A percentile compares a stretch with the other conserved stretches of the same genome.
These are phyloP conservation scores for Leccinum rimulosum DNA, from an alignment of 768 basidiomycete genomes.

Conservation along the genomic window DNA sequence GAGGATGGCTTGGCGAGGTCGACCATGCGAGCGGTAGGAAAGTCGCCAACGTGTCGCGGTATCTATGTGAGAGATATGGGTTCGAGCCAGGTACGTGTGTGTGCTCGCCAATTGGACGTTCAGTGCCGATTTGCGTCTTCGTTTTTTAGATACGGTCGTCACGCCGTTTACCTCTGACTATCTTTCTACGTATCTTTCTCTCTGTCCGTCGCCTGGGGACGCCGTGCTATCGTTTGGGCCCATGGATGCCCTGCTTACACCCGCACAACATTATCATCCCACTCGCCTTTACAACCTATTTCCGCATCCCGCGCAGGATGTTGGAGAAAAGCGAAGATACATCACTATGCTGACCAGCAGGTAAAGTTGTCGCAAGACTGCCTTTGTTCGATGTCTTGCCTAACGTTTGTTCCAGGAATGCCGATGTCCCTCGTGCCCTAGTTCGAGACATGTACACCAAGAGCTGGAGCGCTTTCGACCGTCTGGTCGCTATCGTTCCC, in stretches of 20 bases:
- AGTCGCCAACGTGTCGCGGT: conserved; percentile 65
- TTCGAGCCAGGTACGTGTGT: conserved; percentile 62
- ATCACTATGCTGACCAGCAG: conserved; percentile 70
- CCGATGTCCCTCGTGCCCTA: conserved; percentile 78
- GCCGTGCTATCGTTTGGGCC: conserved; percentile 79
- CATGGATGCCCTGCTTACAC: conserved; percentile 74
- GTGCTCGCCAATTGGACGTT: background rate
- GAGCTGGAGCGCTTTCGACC: conserved; percentile 90
- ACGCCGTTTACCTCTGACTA: conserved; percentile 77
- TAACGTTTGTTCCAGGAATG: conserved; percentile 51
- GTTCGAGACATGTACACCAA: conserved; percentile 92
- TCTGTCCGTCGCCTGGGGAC: conserved; percentile 69
- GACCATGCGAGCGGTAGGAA: conserved; percentile 64
- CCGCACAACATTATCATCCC: conserved; percentile 72
- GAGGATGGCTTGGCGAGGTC: conserved; percentile 83
- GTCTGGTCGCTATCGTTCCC: conserved; percentile 85
- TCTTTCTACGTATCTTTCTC: conserved; percentile 73
- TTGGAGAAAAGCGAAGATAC: conserved; percentile 70
- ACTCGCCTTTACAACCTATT: conserved; percentile 71
- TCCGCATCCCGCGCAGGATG: conserved; percentile 81
- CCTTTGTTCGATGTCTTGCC: background rate
- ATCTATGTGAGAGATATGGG: conserved; percentile 77
- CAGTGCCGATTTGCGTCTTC: background rate
- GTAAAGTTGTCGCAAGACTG: conserved; percentile 33
- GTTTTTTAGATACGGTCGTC: conserved; percentile 58